phyloP scores from a whole-genome alignment of 208 protist species.

The Balamuthia mandrillaris region DNA sequence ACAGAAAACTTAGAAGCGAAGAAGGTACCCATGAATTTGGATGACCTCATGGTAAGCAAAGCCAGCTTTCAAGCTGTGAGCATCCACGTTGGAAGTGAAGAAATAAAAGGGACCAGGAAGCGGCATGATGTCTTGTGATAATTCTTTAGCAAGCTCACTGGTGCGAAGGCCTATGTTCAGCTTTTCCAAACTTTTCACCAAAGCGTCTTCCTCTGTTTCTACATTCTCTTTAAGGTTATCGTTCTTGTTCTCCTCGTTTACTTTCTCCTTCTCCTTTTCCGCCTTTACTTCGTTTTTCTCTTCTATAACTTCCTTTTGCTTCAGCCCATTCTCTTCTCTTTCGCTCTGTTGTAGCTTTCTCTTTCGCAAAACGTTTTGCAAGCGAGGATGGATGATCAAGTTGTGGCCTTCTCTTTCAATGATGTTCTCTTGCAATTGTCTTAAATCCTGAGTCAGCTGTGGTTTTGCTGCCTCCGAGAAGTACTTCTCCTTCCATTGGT shows the following conservation, averaged over 20 bases:
- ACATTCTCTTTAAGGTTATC: not conserved
- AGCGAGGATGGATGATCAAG: not conserved
- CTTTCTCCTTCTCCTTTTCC: too few species aligned
- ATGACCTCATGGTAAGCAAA: not conserved
- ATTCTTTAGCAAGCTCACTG: not conserved
- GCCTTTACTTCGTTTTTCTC: too few species aligned
- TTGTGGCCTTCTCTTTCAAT: not conserved
- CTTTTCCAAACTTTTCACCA: not conserved
- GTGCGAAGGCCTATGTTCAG: not conserved
- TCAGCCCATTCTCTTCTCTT: too few species aligned
- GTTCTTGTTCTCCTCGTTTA: too few species aligned
- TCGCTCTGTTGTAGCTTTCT: too few species aligned
- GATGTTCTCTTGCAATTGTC: not conserved
- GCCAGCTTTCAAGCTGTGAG: not conserved
- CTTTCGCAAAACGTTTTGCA: not conserved
- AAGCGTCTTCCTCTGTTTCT: not conserved
- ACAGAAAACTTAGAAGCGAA: not conserved
- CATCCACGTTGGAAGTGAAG: conserved; percentile 21
- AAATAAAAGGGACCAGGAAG: not conserved
- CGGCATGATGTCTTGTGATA: not conserved
- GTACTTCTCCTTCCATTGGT: not conserved
- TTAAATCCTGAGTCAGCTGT: too few species aligned
- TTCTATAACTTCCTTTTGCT: too few species aligned
- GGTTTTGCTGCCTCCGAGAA: too few species aligned
- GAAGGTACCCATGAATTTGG: not conserved